Conservation (phyloP, 2,329 filamentous ascomycete species). For the Colletotrichum cordylinicola region DNA sequence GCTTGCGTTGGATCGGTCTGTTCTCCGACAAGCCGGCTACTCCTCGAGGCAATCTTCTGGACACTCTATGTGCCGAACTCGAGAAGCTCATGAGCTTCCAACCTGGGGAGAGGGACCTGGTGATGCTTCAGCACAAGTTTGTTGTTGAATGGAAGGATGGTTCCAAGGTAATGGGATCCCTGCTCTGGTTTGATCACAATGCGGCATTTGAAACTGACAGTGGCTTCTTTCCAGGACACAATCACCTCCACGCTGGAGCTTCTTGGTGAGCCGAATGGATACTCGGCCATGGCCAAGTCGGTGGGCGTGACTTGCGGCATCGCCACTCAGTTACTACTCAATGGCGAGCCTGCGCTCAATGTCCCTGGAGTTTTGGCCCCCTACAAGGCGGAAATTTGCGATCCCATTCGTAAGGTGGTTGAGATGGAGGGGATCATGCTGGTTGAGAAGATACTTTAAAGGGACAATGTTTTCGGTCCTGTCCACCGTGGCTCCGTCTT, state of each 20-base stretch:
- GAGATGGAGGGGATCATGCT: slow-evolving; percentile 77
- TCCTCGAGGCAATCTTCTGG: slow-evolving; percentile 68
- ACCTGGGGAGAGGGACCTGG: slow-evolving; percentile 67
- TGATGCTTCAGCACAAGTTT: slow-evolving; percentile 70
- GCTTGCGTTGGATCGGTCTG: slow-evolving; percentile 68
- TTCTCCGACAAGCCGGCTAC: slow-evolving; percentile 60
- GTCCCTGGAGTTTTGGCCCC: slow-evolving; percentile 80
- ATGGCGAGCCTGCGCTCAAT: slow-evolving; percentile 66
- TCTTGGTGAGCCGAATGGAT: slow-evolving; percentile 70
- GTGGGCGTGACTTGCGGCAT: slow-evolving; percentile 73
- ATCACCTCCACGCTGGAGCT: slow-evolving; percentile 69
- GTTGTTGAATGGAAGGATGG: slow-evolving; percentile 72
- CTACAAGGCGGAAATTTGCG: slow-evolving; percentile 73
- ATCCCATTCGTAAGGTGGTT: slow-evolving; percentile 77
- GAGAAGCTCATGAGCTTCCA: slow-evolving; percentile 77
- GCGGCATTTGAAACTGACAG: background rate
- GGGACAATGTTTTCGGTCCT: background rate
- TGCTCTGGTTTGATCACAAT: too few species aligned
- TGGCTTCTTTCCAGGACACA: slow-evolving; percentile 32
- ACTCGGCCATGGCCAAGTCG: slow-evolving; percentile 71
- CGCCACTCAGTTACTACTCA: slow-evolving; percentile 77
- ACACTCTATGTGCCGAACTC: slow-evolving; percentile 74
- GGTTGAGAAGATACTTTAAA: slow-evolving; percentile 65
- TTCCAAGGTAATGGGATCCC: slow-evolving; percentile 29
- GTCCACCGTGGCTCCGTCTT: background rate